Evolutionary conservation across 176 grass and related monocot species (phyloP).

Genomic region (Thalia dealbata): DNA sequence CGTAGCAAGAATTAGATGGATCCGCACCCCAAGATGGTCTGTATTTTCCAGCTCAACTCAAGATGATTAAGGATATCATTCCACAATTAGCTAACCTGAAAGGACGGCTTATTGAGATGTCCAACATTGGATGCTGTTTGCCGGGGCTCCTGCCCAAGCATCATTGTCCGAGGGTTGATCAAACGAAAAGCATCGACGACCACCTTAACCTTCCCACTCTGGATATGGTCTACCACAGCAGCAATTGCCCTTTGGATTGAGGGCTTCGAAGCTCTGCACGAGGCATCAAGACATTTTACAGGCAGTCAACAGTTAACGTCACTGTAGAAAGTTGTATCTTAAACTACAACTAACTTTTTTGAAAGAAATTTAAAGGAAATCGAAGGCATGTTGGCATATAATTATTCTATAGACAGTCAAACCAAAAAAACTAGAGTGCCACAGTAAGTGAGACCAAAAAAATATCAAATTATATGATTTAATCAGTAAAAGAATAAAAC

Average conservation of each 20-base stretch:
- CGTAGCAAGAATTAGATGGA: not conserved
- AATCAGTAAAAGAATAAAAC: not conserved
- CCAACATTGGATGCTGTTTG: slow-evolving; percentile 97
- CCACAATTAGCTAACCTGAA: slow-evolving; percentile 57
- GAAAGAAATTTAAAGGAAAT: too few relatives aligned
- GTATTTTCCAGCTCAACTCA: too few relatives aligned
- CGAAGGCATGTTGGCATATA: too few relatives aligned
- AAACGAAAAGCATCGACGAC: slow-evolving; percentile 97
- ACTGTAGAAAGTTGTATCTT: not conserved
- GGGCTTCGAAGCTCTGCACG: slow-evolving; percentile 89
- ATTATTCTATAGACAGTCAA: not conserved
- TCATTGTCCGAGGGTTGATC: slow-evolving; percentile 99
- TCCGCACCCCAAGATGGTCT: too few relatives aligned
- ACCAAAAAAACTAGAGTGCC: not conserved
- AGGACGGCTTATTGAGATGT: slow-evolving; percentile 95
- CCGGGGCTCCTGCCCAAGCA: slow-evolving; percentile 95
- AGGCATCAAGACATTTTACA: slow-evolving; percentile 4
- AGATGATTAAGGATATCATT: too few relatives aligned
- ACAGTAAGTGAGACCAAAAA: too few relatives aligned
- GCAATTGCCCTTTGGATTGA: slow-evolving; percentile 97
- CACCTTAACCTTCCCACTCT: slow-evolving; percentile 97
- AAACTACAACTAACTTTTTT: too few relatives aligned
- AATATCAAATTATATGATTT: too few relatives aligned
- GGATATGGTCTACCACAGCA: slow-evolving; percentile 91
- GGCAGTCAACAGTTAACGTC: not conserved